Conservation (phyloP, 192 early-diverging fungal species). For the Coemansia biformis region DNA sequence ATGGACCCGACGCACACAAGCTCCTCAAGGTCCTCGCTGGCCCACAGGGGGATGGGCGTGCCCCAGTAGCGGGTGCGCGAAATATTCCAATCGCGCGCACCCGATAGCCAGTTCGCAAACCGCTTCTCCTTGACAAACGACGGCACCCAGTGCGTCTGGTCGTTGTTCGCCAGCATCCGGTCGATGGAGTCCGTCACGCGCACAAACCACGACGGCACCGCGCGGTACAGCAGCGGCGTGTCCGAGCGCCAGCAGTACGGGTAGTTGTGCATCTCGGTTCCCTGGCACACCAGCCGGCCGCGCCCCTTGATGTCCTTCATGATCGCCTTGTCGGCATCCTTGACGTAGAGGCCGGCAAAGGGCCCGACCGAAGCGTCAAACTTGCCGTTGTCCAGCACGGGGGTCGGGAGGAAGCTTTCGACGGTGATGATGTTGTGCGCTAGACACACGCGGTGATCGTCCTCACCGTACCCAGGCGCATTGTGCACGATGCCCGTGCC, state of each 20-base stretch:
- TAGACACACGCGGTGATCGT: slow-evolving; percentile 95
- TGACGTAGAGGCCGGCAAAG: slow-evolving; percentile 82
- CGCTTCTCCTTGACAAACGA: slow-evolving; percentile 94
- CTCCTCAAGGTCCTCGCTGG: slow-evolving; percentile 86
- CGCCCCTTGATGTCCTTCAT: slow-evolving; percentile 81
- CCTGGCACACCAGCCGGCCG: slow-evolving; percentile 84
- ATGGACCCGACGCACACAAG: slow-evolving; percentile 87
- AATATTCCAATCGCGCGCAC: slow-evolving; percentile 96
- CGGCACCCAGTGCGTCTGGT: slow-evolving; percentile 90
- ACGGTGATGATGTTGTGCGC: slow-evolving; percentile 70
- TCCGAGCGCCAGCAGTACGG: slow-evolving; percentile 98
- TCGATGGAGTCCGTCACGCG: slow-evolving; percentile 81
- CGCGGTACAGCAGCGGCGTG: slow-evolving; percentile 94
- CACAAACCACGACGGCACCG: slow-evolving; percentile 97
- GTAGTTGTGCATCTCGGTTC: slow-evolving; percentile 86
- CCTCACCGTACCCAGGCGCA: slow-evolving; percentile 97
- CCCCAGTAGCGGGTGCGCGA: slow-evolving; percentile 99
- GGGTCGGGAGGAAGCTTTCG: slow-evolving; percentile 84
- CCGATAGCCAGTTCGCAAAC: slow-evolving; percentile 95
- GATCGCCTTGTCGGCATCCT: slow-evolving; percentile 97
- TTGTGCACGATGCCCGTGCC: slow-evolving; percentile 99
- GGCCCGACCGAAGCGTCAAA: slow-evolving; percentile 73
- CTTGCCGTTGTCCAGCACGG: slow-evolving; percentile 78
- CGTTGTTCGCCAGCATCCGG: slow-evolving; percentile 81
- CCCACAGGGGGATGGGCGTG: slow-evolving; percentile 99